Conservation (phyloP, 768 basidiomycete genomes). For the Dendrothele bispora region DNA sequence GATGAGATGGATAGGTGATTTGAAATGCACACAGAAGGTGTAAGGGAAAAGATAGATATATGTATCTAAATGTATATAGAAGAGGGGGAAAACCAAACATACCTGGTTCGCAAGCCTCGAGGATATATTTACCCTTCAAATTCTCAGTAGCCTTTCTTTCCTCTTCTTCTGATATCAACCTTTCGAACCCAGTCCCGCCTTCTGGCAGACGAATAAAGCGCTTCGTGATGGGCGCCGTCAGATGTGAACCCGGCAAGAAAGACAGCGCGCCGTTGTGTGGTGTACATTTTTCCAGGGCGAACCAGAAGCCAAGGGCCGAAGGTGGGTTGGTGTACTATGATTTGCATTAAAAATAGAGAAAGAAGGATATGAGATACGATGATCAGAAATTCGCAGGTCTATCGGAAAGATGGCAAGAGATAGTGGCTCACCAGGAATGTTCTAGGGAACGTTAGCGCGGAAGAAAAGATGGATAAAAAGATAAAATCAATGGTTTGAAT, state of each 20-base stretch:
- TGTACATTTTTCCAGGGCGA: constrained; percentile 90
- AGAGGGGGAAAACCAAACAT: constrained; percentile 2
- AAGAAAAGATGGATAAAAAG: background rate
- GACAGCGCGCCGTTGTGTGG: constrained; percentile 79
- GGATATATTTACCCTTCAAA: constrained; percentile 52
- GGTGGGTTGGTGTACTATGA: constrained; percentile 87
- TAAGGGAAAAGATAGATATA: background rate
- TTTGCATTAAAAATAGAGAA: too few relatives aligned
- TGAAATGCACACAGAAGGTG: background rate
- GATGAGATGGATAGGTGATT: background rate
- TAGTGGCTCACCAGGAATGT: constrained; percentile 64
- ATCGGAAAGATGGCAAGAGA: background rate
- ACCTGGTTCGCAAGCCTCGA: constrained; percentile 79
- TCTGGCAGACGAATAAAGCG: constrained; percentile 79
- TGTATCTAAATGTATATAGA: too few relatives aligned
- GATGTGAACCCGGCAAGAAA: constrained; percentile 90
- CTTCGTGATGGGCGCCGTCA: constrained; percentile 68
- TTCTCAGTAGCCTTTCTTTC: constrained; percentile 26
- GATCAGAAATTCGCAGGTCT: too few relatives aligned
- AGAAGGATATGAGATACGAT: too few relatives aligned
- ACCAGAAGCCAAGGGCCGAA: constrained; percentile 94
- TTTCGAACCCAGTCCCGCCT: constrained; percentile 86
- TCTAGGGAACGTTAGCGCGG: constrained; percentile 30
- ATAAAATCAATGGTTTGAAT: too few relatives aligned
- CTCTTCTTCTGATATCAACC: constrained; percentile 41